Conservation (phyloP, 2,329 filamentous ascomycete genomes). For the Escovopsis sp. region DNA sequence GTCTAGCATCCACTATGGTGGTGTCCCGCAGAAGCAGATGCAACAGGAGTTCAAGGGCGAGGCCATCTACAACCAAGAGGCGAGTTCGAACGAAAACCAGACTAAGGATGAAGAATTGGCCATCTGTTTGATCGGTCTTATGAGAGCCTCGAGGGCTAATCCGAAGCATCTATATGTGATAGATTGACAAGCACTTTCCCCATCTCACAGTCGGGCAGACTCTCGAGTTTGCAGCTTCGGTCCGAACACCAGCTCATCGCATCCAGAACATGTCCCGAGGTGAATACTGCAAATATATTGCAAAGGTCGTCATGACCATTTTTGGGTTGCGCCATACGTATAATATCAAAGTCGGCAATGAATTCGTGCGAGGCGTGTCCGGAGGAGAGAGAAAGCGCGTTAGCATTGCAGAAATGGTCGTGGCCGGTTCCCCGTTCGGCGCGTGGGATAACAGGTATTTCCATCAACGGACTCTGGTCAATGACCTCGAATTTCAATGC, state of each 20-base stretch:
- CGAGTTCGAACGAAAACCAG: slow-evolving; percentile 4
- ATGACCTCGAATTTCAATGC: neutral
- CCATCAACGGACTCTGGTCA: neutral
- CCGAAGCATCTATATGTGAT: neutral
- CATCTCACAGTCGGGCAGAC: slow-evolving; percentile 65
- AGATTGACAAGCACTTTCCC: slow-evolving; percentile 60
- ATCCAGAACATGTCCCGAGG: slow-evolving; percentile 45
- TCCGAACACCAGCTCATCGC: slow-evolving; percentile 50
- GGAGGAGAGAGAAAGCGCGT: slow-evolving; percentile 68
- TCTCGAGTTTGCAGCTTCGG: slow-evolving; percentile 55
- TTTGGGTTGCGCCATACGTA: slow-evolving; percentile 61
- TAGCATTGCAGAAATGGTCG: slow-evolving; percentile 63
- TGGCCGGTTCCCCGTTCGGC: slow-evolving; percentile 41
- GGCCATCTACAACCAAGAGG: slow-evolving; percentile 63
- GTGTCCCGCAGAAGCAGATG: slow-evolving; percentile 39
- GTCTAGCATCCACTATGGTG: slow-evolving; percentile 47
- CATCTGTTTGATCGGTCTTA: no score
- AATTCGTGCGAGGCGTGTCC: slow-evolving; percentile 56
- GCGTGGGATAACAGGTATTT: slow-evolving; percentile 53
- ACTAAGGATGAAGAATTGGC: no score
- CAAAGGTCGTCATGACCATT: slow-evolving; percentile 52
- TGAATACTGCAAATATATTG: slow-evolving; percentile 46
- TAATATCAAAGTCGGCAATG: slow-evolving; percentile 61
- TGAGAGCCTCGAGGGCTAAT: neutral
- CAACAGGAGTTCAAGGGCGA: slow-evolving; percentile 47